Evolutionary conservation across 805 yeast genomes (phyloP).

Genomic region (Lipomyces spencermartinsiae): DNA sequence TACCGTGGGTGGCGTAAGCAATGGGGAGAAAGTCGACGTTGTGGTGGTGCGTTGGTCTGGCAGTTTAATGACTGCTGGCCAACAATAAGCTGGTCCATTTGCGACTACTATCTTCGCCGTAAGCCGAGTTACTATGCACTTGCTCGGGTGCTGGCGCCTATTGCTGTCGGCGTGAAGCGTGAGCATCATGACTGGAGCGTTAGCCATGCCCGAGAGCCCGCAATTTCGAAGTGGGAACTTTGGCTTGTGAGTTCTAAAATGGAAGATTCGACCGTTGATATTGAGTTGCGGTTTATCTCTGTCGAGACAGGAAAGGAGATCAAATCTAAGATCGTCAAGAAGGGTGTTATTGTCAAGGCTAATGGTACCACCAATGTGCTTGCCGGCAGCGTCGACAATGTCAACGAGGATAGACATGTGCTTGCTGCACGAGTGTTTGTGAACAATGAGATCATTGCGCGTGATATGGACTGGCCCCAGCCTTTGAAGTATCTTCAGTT

Average conservation of each 20-base stretch:
- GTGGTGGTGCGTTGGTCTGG: conserved; percentile 60
- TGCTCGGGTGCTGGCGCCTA: conserved; percentile 51
- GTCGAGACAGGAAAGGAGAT: conserved; percentile 48
- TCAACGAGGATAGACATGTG: conserved; percentile 34
- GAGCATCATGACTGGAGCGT: conserved; percentile 15
- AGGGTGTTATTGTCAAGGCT: conserved; percentile 27
- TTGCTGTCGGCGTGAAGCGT: conserved; percentile 49
- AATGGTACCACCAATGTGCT: conserved; percentile 48
- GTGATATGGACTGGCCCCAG: conserved; percentile 59
- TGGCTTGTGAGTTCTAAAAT: neutral
- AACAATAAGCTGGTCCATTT: conserved; percentile 56
- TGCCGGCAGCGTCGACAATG: conserved; percentile 22
- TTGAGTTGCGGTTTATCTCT: conserved; percentile 43
- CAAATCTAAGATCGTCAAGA: conserved; percentile 17
- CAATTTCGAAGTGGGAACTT: conserved; percentile 23
- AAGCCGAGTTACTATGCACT: conserved; percentile 57
- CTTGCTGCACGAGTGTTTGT: conserved; percentile 33
- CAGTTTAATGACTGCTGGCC: conserved; percentile 62
- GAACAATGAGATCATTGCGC: conserved; percentile 42
- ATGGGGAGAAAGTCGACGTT: conserved; percentile 51
- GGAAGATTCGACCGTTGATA: conserved; percentile 35
- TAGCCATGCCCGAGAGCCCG: too few species aligned
- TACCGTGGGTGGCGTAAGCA: conserved; percentile 55
- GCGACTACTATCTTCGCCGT: conserved; percentile 52
- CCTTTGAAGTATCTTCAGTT: conserved; percentile 52